These are phyloP conservation scores for Ceratocystis smalleyi DNA, from an alignment of 2,329 filamentous ascomycete genomes.

Conservation along the genomic window DNA sequence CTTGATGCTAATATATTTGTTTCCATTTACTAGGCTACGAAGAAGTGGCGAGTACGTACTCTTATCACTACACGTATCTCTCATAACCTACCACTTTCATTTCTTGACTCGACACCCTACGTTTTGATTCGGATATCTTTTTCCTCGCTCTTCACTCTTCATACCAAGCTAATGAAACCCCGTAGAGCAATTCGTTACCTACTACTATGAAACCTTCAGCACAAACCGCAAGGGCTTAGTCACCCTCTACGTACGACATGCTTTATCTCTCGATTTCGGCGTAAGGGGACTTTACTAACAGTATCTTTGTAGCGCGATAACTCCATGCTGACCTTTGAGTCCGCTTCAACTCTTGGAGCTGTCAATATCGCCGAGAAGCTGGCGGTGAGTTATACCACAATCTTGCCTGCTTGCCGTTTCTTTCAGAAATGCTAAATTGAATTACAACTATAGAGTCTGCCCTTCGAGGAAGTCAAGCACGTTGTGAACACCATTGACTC, in stretches of 20 bases:
- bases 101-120: neutral
- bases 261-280: neutral
- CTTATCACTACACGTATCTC: neutral
- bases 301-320: conserved; percentile 46
- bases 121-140: neutral
- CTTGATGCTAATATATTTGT: conserved; percentile 7
- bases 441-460: conserved; percentile 42
- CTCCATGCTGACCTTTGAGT: conserved; percentile 93
- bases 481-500: conserved; percentile 63
- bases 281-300: neutral
- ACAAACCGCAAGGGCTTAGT: conserved; percentile 47
- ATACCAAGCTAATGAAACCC: neutral
- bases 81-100: neutral
- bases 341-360: conserved; percentile 46
- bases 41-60: conserved; percentile 32
- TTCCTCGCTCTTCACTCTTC: neutral
- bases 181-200: conserved; percentile 70
- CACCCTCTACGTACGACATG: conserved; percentile 66
- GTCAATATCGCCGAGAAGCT: conserved; percentile 65
- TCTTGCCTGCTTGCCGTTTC: neutral
- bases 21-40: conserved; percentile 27
- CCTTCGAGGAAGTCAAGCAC: conserved; percentile 71
- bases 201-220: conserved; percentile 88
- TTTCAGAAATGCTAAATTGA: neutral
- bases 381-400: conserved; percentile 37